phyloP scores from a whole-genome alignment of 768 basidiomycete genomes.

The Hebeloma cylindrosporum region DNA sequence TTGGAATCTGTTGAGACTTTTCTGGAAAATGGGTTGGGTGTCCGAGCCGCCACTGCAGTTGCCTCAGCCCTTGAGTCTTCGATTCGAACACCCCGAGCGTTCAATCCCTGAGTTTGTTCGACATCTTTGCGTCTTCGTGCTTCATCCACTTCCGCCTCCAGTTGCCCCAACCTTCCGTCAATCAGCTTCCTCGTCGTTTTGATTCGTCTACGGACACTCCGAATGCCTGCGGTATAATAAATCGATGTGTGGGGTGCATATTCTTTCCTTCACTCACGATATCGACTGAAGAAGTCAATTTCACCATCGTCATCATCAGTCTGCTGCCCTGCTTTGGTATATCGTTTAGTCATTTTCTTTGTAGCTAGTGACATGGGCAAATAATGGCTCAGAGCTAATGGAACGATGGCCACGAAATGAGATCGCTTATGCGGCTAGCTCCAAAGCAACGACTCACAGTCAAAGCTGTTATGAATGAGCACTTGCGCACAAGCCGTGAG shows the following conservation, averaged over 20 bases:
- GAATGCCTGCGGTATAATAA: constrained; percentile 26
- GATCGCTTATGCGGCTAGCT: constrained; percentile 33
- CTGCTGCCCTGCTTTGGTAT: constrained; percentile 33
- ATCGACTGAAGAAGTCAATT: constrained; percentile 38
- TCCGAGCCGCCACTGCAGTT: too few relatives aligned
- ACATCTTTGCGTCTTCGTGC: constrained; percentile 5
- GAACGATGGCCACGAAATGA: not conserved
- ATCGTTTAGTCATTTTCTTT: constrained; percentile 48
- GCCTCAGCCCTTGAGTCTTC: constrained; percentile 13
- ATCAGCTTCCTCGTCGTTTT: constrained; percentile 26
- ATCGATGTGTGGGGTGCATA: not conserved
- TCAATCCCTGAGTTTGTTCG: constrained; percentile 13
- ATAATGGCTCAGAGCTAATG: constrained; percentile 48
- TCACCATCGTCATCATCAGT: constrained; percentile 25
- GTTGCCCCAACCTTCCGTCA: constrained; percentile 30
- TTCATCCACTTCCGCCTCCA: constrained; percentile 27
- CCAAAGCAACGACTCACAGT: constrained; percentile 5
- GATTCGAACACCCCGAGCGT: not conserved
- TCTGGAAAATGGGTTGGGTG: constrained; percentile 2
- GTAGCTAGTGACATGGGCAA: constrained; percentile 67
- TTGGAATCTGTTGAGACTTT: constrained; percentile 13
- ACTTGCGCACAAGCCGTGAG: constrained; percentile 49
- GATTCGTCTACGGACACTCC: constrained; percentile 37
- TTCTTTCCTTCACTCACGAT: too few relatives aligned
- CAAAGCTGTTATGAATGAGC: constrained; percentile 20